These are phyloP conservation scores for Salix dunnii DNA, from an alignment of 345 rosid species.

Conservation along the genomic window DNA sequence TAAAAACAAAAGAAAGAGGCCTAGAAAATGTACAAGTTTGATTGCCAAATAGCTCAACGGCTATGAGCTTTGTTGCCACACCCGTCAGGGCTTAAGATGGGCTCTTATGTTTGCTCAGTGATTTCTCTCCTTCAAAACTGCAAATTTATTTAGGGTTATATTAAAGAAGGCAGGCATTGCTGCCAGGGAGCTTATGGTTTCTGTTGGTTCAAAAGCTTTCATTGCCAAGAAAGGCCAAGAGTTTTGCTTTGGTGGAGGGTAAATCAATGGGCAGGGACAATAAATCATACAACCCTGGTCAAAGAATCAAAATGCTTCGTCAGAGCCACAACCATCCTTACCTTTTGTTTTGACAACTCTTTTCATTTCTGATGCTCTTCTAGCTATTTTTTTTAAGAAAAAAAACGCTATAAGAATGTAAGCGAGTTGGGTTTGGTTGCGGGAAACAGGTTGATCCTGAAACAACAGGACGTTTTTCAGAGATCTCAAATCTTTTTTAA, in stretches of 20 bases:
- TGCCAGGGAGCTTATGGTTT: slow-evolving; percentile 35
- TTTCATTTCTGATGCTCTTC: background rate
- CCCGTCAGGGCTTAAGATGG: slow-evolving; percentile 9
- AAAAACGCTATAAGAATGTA: background rate
- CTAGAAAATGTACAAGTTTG: background rate
- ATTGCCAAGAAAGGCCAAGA: slow-evolving; percentile 29
- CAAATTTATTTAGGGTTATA: background rate
- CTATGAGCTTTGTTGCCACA: background rate
- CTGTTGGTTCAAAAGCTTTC: slow-evolving; percentile 55
- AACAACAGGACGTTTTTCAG: slow-evolving; percentile 68
- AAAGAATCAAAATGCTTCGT: slow-evolving; percentile 36
- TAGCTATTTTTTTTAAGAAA: background rate
- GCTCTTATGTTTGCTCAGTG: background rate
- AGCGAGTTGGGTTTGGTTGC: slow-evolving; percentile 18
- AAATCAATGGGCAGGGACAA: slow-evolving; percentile 50
- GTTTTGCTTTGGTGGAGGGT: slow-evolving; percentile 24
- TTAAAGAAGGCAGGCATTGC: background rate
- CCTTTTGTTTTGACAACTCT: background rate
- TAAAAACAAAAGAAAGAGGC: background rate
- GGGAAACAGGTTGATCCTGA: slow-evolving; percentile 91
- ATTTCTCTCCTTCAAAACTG: background rate
- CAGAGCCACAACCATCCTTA: slow-evolving; percentile 38
- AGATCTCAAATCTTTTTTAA: slow-evolving; percentile 80
- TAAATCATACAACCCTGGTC: slow-evolving; percentile 37
- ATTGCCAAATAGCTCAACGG: background rate